Conservation (phyloP, 345 rosid genomes). For the Brassica cretica region DNA sequence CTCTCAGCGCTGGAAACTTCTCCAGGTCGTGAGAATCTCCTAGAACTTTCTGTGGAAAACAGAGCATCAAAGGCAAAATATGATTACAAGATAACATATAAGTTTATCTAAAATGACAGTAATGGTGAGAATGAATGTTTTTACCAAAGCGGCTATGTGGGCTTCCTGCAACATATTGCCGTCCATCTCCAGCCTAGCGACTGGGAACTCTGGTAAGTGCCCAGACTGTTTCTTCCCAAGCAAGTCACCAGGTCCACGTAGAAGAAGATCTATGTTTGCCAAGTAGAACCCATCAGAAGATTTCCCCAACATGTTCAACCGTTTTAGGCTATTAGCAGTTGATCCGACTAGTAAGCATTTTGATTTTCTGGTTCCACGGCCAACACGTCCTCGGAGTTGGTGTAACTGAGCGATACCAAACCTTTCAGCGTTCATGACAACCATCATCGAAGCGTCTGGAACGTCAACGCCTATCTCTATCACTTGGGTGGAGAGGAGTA, state of each 20-base stretch:
- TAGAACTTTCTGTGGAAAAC: constrained; percentile 58
- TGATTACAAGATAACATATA: neutral
- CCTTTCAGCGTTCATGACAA: constrained; percentile 97
- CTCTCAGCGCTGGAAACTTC: constrained; percentile 76
- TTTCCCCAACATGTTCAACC: constrained; percentile 75
- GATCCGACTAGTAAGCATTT: constrained; percentile 73
- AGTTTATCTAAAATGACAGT: neutral
- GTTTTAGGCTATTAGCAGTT: constrained; percentile 54
- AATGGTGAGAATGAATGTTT: constrained; percentile 25
- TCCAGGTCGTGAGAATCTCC: constrained; percentile 68
- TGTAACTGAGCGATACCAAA: constrained; percentile 95
- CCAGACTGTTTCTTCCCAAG: constrained; percentile 98
- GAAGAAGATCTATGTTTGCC: constrained; percentile 86
- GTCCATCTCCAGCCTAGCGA: constrained; percentile 82
- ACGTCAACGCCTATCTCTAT: constrained; percentile 95
- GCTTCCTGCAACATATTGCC: constrained; percentile 92
- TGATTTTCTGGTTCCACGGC: constrained; percentile 75
- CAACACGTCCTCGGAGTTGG: constrained; percentile 95
- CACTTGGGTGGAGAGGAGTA: constrained; percentile 87
- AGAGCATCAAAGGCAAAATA: constrained; percentile 6
- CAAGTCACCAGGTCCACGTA: constrained; percentile 95
- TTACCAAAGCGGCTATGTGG: constrained; percentile 81
- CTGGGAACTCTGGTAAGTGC: constrained; percentile 85
- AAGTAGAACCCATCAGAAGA: constrained; percentile 89
- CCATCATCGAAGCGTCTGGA: constrained; percentile 98